Conservation (phyloP, 257 asterid species). For the Lavandula angustifolia region DNA sequence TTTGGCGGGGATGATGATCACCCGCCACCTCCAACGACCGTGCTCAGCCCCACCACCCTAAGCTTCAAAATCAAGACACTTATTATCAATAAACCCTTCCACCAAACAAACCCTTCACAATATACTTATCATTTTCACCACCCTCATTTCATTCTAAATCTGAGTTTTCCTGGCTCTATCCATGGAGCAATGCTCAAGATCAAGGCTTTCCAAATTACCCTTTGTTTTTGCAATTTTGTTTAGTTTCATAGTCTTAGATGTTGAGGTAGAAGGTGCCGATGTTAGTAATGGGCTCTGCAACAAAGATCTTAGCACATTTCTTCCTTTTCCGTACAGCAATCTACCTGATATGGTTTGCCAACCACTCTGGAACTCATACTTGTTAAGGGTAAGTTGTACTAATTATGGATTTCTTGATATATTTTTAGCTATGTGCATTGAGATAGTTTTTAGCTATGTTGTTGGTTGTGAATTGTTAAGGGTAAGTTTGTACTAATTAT, state of each 20-base stretch:
- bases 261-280: slow-evolving; percentile 34
- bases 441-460: too few species aligned
- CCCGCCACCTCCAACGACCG: slow-evolving; percentile 76
- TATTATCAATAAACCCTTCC: slow-evolving; percentile 19
- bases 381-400: slow-evolving; percentile 58
- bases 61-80: slow-evolving; percentile 43
- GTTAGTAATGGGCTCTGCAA: slow-evolving; percentile 43
- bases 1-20: slow-evolving; percentile 59
- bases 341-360: slow-evolving; percentile 72
- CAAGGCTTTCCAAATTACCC: slow-evolving; percentile 9
- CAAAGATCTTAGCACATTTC: slow-evolving; percentile 63
- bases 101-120: slow-evolving; percentile 38
- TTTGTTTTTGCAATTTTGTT: slow-evolving; percentile 28
- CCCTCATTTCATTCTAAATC: slow-evolving; percentile 30
- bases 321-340: slow-evolving; percentile 76
- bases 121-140: slow-evolving; percentile 17
- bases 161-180: slow-evolving; percentile 6
- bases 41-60: slow-evolving; percentile 51
- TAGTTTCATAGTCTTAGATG: slow-evolving; percentile 24
- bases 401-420: too few species aligned
- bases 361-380: slow-evolving; percentile 83
- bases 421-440: too few species aligned
- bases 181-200: slow-evolving; percentile 48
- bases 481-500: too few species aligned
- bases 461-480: too few species aligned